Conservation (phyloP, 192 early-diverging fungal genomes). For the Backusella australiensis region DNA sequence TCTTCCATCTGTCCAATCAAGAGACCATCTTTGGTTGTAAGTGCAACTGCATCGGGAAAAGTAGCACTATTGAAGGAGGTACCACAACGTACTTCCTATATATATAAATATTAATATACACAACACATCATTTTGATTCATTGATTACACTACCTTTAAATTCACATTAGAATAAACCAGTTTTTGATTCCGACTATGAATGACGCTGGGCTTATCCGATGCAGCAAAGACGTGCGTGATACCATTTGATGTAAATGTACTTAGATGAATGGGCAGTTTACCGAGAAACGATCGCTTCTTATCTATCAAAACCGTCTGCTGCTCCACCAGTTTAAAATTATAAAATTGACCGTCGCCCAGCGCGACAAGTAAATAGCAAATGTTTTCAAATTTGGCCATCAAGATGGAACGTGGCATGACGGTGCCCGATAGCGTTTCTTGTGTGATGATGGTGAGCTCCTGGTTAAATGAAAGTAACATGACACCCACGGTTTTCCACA, state of each 20-base stretch:
- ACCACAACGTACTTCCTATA: slow-evolving; percentile 60
- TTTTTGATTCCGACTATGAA: slow-evolving; percentile 71
- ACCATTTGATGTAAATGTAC: slow-evolving; percentile 50
- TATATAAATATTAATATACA: not conserved
- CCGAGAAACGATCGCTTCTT: slow-evolving; percentile 74
- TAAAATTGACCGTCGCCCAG: slow-evolving; percentile 85
- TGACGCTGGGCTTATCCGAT: slow-evolving; percentile 84
- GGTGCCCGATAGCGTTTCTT: slow-evolving; percentile 49
- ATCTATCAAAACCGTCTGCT: slow-evolving; percentile 34
- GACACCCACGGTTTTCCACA: slow-evolving; percentile 72
- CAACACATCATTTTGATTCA: not conserved
- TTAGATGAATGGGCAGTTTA: slow-evolving; percentile 70
- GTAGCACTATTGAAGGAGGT: slow-evolving; percentile 57
- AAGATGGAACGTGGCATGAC: slow-evolving; percentile 74
- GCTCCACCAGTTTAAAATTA: slow-evolving; percentile 60
- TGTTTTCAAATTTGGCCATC: slow-evolving; percentile 65
- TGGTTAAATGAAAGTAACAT: slow-evolving; percentile 54
- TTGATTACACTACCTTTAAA: slow-evolving; percentile 50
- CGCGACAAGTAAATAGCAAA: slow-evolving; percentile 74
- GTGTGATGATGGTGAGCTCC: slow-evolving; percentile 44
- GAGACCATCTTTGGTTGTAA: slow-evolving; percentile 63
- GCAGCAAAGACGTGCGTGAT: slow-evolving; percentile 76
- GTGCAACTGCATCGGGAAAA: slow-evolving; percentile 60
- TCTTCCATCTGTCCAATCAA: slow-evolving; percentile 80
- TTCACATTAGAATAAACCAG: slow-evolving; percentile 89